These are phyloP conservation scores for Hymenoscyphus albidus DNA, from an alignment of 2,329 filamentous ascomycete species.

Conservation along the genomic window DNA sequence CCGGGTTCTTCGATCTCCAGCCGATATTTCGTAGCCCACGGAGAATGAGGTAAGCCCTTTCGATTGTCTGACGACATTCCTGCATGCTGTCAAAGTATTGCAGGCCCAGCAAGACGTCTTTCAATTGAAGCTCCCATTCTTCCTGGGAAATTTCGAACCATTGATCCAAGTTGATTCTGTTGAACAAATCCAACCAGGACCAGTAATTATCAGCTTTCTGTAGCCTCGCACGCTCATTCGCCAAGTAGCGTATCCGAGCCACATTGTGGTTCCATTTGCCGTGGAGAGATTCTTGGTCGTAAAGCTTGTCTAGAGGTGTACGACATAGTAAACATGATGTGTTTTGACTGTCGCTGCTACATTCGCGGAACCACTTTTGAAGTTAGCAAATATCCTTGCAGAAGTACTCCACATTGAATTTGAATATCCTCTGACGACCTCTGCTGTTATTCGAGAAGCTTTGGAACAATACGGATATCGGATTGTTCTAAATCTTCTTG, in stretches of 20 bases:
- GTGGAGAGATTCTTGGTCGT: background rate
- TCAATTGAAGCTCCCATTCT: background rate
- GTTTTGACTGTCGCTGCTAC: background rate
- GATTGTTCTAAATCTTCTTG: background rate
- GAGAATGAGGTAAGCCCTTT: background rate
- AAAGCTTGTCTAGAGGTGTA: background rate
- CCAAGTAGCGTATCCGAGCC: background rate
- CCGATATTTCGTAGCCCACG: background rate
- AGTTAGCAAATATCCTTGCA: background rate
- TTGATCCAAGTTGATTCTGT: background rate
- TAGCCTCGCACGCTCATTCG: background rate
- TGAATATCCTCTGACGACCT: background rate
- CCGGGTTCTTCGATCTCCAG: background rate
- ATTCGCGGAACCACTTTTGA: background rate
- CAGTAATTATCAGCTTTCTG: background rate
- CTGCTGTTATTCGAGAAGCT: background rate
- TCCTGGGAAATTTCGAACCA: background rate
- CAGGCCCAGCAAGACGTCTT: background rate
- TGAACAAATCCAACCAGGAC: background rate
- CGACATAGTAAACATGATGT: background rate
- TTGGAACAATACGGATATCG: background rate
- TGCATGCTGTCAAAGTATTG: background rate
- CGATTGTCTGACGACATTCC: background rate
- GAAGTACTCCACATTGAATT: background rate
- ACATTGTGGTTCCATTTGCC: background rate